A percentile compares a stretch with the other conserved stretches of the same genome.
These are phyloP conservation scores for Citrus maxima DNA, from an alignment of 345 rosid genomes.

Conservation along the genomic window DNA sequence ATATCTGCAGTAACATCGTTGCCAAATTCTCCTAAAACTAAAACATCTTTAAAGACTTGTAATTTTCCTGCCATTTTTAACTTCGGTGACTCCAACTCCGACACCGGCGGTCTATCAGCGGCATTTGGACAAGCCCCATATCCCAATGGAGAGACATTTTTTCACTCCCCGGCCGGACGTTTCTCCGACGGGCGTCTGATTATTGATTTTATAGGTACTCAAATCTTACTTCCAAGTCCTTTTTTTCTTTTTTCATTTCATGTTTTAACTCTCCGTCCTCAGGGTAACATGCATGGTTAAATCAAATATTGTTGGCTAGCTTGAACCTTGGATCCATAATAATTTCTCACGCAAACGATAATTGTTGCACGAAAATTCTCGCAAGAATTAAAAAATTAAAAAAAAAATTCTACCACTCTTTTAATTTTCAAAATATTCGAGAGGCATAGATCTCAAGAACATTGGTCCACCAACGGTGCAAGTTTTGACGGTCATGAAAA, in stretches of 20 bases:
- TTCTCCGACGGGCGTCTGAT: conserved; percentile 63
- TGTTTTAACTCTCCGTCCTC: too few species aligned
- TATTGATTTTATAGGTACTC: conserved; percentile 62
- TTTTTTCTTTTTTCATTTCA: too few species aligned
- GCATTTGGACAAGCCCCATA: conserved; percentile 52
- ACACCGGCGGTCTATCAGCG: conserved; percentile 60
- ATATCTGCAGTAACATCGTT: neutral
- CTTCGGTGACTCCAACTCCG: conserved; percentile 54
- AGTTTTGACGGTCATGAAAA: neutral
- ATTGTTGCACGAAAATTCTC: neutral
- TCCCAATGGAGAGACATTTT: conserved; percentile 61
- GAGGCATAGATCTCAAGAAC: conserved; percentile 4
- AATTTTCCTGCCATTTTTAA: conserved; percentile 43
- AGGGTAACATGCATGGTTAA: neutral
- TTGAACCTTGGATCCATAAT: too few species aligned
- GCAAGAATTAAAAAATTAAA: too few species aligned
- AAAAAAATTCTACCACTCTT: neutral
- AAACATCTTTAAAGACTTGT: conserved; percentile 5
- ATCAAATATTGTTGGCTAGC: neutral
- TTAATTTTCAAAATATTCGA: neutral
- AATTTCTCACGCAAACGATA: neutral
- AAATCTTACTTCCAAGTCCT: neutral
- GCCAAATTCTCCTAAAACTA: neutral
- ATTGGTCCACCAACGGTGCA: neutral
- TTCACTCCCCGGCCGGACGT: conserved; percentile 60